Conservation (phyloP, 306 rosid genomes). For the Coriaria nepalensis region DNA sequence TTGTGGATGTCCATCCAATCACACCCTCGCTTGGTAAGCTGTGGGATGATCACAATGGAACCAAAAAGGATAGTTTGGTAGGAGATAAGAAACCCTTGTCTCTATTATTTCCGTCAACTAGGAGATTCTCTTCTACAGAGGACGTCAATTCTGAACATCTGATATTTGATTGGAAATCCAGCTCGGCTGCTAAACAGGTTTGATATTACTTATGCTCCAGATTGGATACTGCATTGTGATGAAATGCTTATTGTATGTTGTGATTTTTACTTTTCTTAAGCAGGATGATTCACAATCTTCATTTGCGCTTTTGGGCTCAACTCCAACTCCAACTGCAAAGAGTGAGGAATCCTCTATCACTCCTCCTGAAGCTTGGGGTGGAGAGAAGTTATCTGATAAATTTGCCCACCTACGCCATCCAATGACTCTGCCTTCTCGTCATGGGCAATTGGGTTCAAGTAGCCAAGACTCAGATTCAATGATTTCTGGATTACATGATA, state of each 20-base stretch:
- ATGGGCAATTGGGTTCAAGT: slow-evolving; percentile 43
- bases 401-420: slow-evolving; percentile 43
- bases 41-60: slow-evolving; percentile 71
- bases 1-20: slow-evolving; percentile 94
- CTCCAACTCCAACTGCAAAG: slow-evolving; percentile 62
- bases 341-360: slow-evolving; percentile 78
- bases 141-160: slow-evolving; percentile 59
- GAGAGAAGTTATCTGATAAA: slow-evolving; percentile 78
- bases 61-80: slow-evolving; percentile 57
- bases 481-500: slow-evolving; percentile 59
- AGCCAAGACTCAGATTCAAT: slow-evolving; percentile 56
- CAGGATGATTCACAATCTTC: slow-evolving; percentile 72
- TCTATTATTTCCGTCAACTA: slow-evolving; percentile 49
- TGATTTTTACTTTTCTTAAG: slow-evolving; percentile 5
- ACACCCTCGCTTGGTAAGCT: slow-evolving; percentile 59
- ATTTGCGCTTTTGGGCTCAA: slow-evolving; percentile 46
- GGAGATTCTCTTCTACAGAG: slow-evolving; percentile 58
- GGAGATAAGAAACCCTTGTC: slow-evolving; percentile 59
- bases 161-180: slow-evolving; percentile 72
- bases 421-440: slow-evolving; percentile 54
- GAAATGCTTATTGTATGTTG: neutral
- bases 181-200: slow-evolving; percentile 61
- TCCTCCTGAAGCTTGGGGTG: slow-evolving; percentile 99
- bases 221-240: neutral
- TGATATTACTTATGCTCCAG: slow-evolving; percentile 7